Evolutionary conservation across 2,329 filamentous ascomycete genomes (phyloP).

Genomic region (Colletotrichum cordylinicola): DNA sequence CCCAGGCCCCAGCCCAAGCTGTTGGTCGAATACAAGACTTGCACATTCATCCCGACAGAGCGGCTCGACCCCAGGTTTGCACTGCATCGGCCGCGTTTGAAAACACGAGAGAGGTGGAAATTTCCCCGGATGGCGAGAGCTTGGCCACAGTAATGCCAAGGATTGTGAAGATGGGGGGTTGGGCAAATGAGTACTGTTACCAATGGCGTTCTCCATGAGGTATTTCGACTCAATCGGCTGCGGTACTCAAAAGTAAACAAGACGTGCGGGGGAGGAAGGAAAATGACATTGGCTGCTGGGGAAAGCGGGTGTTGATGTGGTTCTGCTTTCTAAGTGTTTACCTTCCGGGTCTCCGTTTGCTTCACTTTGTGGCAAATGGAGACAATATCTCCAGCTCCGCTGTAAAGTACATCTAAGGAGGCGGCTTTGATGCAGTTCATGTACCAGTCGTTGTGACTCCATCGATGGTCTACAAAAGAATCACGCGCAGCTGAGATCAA

Average conservation of each 20-base stretch:
- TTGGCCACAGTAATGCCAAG: background rate
- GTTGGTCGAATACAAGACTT: background rate
- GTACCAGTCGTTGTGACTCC: too few species aligned
- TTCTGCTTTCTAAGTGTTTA: background rate
- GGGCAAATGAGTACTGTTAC: background rate
- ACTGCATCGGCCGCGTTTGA: background rate
- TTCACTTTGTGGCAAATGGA: too few species aligned
- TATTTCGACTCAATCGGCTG: rapidly evolving
- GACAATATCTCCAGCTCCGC: too few species aligned
- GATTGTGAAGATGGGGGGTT: background rate
- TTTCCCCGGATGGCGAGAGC: background rate
- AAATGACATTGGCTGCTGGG: background rate
- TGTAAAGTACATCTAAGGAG: too few species aligned
- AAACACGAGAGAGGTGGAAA: background rate
- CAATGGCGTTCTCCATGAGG: background rate
- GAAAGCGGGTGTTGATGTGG: background rate
- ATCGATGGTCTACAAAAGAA: too few species aligned
- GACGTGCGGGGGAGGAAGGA: background rate
- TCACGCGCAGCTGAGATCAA: too few species aligned
- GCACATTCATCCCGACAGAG: background rate
- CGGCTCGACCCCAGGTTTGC: background rate
- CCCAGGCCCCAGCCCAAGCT: background rate
- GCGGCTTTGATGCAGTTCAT: too few species aligned
- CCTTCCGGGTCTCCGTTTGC: too few species aligned
- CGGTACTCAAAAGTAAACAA: background rate